A percentile compares a stretch with the other conserved stretches of the same genome.
phyloP scores from a whole-genome alignment of 306 rosid species.

The Cicer cuneatum region DNA sequence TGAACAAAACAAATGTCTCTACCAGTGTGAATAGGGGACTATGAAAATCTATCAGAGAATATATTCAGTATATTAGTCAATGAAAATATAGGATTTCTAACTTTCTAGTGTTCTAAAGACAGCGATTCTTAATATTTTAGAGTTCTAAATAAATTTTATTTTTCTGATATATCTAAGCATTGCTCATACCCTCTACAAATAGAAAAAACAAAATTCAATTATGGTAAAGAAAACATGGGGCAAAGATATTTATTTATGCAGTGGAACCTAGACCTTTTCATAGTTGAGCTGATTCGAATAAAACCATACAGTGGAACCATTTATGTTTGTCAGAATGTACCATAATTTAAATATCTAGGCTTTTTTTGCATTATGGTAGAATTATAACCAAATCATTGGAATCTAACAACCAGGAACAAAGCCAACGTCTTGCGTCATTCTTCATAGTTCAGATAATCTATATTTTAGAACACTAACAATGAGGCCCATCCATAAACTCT shows the following conservation, averaged over 20 bases:
- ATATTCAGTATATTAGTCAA: constrained; percentile 24
- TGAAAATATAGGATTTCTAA: constrained; percentile 29
- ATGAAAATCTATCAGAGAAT: constrained; percentile 23
- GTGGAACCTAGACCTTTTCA: constrained; percentile 28
- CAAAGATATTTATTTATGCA: constrained; percentile 10
- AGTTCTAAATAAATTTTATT: constrained; percentile 13
- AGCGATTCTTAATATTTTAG: background rate
- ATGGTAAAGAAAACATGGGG: constrained; percentile 11
- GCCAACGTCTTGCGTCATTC: background rate
- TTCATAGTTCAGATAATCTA: constrained; percentile 8
- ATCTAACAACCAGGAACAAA: constrained; percentile 24
- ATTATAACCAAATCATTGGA: constrained; percentile 34
- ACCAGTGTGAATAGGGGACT: constrained; percentile 5
- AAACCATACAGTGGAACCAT: constrained; percentile 8
- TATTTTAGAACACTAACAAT: background rate
- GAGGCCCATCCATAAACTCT: background rate
- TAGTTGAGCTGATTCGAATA: constrained; percentile 8
- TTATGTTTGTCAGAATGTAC: constrained; percentile 16
- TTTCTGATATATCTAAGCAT: constrained; percentile 33
- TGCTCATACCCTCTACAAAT: constrained; percentile 20
- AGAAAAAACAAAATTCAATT: constrained; percentile 12
- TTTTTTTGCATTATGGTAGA: background rate
- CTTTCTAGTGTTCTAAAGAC: constrained; percentile 22
- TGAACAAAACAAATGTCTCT: constrained; percentile 13
- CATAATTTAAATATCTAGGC: constrained; percentile 23